A percentile compares a stretch with the other conserved stretches of the same genome.
These are phyloP conservation scores for Pythium utonaiense DNA, from an alignment of 352 stramenopile genomes.

Conservation along the genomic window DNA sequence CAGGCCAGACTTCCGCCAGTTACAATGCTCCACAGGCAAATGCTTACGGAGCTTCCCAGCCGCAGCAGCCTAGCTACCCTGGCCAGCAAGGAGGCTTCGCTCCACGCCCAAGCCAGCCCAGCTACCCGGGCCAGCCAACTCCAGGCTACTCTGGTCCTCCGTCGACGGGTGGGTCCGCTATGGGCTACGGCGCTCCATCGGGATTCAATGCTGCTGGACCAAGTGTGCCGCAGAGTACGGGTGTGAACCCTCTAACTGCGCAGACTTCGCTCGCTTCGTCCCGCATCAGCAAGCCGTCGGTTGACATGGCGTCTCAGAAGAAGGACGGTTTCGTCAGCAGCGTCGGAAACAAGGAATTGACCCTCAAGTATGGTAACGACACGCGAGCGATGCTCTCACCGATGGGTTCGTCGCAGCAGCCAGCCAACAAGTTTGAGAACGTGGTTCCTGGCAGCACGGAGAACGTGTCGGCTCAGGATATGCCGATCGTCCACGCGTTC, in stretches of 20 bases:
- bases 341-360: constrained; percentile 84
- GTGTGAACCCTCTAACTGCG: constrained; percentile 64
- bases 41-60: constrained; percentile 34
- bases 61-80: constrained; percentile 33
- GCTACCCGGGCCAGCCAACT: constrained; percentile 40
- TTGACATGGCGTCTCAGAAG: constrained; percentile 80
- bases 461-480: constrained; percentile 66
- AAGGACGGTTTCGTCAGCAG: constrained; percentile 84
- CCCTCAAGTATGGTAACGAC: constrained; percentile 82
- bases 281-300: constrained; percentile 73
- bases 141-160: constrained; percentile 47
- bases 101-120: constrained; percentile 14
- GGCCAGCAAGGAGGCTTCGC: constrained; percentile 28
- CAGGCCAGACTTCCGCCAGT: constrained; percentile 29
- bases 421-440: constrained; percentile 45
- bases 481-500: constrained; percentile 76
- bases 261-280: constrained; percentile 56
- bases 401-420: constrained; percentile 10
- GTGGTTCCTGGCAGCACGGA: constrained; percentile 63
- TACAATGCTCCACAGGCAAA: constrained; percentile 32
- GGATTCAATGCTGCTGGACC: constrained; percentile 25
- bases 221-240: constrained; percentile 48
- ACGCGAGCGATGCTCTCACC: constrained; percentile 64
- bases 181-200: constrained; percentile 30
- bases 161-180: constrained; percentile 28